These are phyloP conservation scores for Elaeis oleifera DNA, from an alignment of 202 grass and related monocot genomes.

Conservation along the genomic window DNA sequence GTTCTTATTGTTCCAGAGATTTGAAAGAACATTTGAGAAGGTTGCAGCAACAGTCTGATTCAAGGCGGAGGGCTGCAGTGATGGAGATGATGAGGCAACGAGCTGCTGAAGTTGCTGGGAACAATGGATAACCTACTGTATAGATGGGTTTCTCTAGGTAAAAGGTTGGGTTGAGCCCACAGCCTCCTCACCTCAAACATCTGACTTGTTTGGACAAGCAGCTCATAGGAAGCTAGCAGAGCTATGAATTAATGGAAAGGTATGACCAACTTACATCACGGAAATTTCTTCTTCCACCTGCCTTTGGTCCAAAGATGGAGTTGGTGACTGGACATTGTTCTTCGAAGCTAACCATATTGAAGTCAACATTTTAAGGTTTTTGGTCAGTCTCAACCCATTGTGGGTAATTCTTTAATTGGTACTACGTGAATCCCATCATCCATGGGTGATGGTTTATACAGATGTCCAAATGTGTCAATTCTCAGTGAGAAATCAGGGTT, in stretches of 20 bases:
- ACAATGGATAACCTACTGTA: conserved; percentile 45
- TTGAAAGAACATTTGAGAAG: conserved; percentile 91
- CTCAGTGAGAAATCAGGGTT: conserved; percentile 36
- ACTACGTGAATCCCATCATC: conserved; percentile 42
- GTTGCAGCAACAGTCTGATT: conserved; percentile 93
- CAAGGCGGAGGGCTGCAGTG: conserved; percentile 90
- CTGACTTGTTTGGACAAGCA: neutral
- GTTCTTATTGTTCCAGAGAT: conserved; percentile 54
- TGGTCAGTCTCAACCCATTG: conserved; percentile 16
- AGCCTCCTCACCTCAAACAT: neutral
- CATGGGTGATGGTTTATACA: conserved; percentile 51
- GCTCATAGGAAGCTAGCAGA: neutral
- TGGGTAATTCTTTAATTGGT: conserved; percentile 66
- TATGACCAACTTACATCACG: no score
- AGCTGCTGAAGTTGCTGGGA: conserved; percentile 78
- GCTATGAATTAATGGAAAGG: neutral
- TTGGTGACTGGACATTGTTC: conserved; percentile 15
- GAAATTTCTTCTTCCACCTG: no score
- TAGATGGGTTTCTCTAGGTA: conserved; percentile 33
- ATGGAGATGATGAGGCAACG: conserved; percentile 99
- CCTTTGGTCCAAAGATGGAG: no score
- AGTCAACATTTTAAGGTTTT: conserved; percentile 19
- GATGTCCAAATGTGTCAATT: conserved; percentile 31
- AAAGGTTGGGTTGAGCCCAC: neutral
- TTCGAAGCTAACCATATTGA: conserved; percentile 29